Conservation (phyloP, 192 early-diverging fungal genomes). For the Mortierella hygrophila region DNA sequence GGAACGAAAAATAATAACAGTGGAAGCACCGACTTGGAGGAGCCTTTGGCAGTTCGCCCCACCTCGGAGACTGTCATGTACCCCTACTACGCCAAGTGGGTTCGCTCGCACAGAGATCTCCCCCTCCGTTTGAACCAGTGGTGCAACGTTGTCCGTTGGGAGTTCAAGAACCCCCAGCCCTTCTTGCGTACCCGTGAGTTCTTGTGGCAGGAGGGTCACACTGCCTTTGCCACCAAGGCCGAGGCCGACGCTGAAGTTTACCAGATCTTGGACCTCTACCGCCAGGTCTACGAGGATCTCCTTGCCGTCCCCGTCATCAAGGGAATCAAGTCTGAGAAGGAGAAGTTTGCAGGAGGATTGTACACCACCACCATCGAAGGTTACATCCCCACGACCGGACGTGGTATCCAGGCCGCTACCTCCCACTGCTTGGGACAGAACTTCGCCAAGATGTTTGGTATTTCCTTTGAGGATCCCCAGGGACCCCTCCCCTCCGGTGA, state of each 20-base stretch:
- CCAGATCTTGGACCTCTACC: constrained; percentile 95
- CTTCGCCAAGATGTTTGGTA: constrained; percentile 99
- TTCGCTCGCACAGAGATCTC: constrained; percentile 96
- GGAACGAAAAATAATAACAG: constrained; percentile 28
- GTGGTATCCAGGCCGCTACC: constrained; percentile 98
- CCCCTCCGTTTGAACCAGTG: constrained; percentile 98
- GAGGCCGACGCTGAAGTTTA: constrained; percentile 89
- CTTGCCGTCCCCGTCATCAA: constrained; percentile 97
- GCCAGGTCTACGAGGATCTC: constrained; percentile 96
- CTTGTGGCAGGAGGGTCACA: constrained; percentile 99
- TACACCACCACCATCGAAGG: constrained; percentile 99
- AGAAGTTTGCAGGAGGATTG: constrained; percentile 98
- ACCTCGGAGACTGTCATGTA: constrained; percentile 99
- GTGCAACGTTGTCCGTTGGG: constrained; percentile 99
- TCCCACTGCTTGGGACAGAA: constrained; percentile 99
- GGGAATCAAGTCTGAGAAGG: constrained; percentile 98
- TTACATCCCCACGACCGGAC: constrained; percentile 96
- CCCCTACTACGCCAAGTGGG: constrained; percentile 98
- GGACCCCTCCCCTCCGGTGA: constrained; percentile 61
- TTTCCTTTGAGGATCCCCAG: constrained; percentile 90
- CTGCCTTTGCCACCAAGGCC: constrained; percentile 92
- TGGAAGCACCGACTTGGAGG: constrained; percentile 90
- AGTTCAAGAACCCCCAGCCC: constrained; percentile 99
- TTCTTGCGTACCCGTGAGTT: constrained; percentile 99
- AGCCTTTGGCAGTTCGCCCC: constrained; percentile 98